These are phyloP conservation scores for Sporothrix brunneoviolacea DNA, from an alignment of 2,329 filamentous ascomycete genomes.

Conservation along the genomic window DNA sequence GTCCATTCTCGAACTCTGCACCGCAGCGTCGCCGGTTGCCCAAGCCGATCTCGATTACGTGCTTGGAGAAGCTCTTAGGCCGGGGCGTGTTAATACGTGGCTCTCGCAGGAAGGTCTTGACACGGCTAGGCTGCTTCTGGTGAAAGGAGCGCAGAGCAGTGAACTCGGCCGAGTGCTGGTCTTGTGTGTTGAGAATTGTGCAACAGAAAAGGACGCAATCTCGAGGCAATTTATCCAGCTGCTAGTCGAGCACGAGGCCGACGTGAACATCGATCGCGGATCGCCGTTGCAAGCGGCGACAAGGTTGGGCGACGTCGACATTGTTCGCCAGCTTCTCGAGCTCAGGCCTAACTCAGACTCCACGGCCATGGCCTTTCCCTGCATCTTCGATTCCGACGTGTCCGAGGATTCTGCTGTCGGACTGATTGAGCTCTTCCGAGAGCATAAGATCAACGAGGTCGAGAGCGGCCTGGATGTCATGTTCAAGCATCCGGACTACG, in stretches of 20 bases:
- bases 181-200: slow-evolving; percentile 38
- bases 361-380: slow-evolving; percentile 48
- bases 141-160: slow-evolving; percentile 41
- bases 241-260: slow-evolving; percentile 34
- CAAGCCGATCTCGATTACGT: slow-evolving; percentile 37
- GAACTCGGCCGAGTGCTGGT: slow-evolving; percentile 40
- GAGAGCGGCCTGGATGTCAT: slow-evolving; percentile 46
- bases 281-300: slow-evolving; percentile 49
- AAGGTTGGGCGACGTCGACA: slow-evolving; percentile 40
- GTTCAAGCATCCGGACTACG: slow-evolving; percentile 34
- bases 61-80: slow-evolving; percentile 40
- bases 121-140: slow-evolving; percentile 41
- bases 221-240: slow-evolving; percentile 41
- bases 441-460: slow-evolving; percentile 41
- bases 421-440: slow-evolving; percentile 45
- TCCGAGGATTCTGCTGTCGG: slow-evolving; percentile 44
- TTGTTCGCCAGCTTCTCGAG: slow-evolving; percentile 44
- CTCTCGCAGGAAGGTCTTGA: slow-evolving; percentile 40
- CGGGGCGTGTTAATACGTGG: slow-evolving; percentile 36
- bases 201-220: slow-evolving; percentile 31
- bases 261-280: slow-evolving; percentile 45
- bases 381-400: slow-evolving; percentile 46
- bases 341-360: slow-evolving; percentile 43
- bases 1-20: slow-evolving; percentile 34
- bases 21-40: slow-evolving; percentile 30